Base-by-base conservation (phyloP, 2,329 filamentous ascomycete genomes). In the Fusarium subtropicale region DNA sequence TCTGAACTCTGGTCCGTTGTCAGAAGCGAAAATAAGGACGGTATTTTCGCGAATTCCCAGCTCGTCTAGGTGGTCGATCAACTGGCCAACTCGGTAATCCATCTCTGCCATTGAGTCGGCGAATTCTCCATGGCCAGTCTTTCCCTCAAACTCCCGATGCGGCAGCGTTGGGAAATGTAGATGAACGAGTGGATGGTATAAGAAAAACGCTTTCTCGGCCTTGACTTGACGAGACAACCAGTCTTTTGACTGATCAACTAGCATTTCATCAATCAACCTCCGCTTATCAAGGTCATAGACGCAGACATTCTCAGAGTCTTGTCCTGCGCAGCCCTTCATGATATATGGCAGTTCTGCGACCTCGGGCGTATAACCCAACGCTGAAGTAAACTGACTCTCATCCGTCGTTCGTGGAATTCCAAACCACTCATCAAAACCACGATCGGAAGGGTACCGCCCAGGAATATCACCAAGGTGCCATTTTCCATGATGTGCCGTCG, bases 351-450 rank as follows among this genome's bases (percentile, higher is more conserved):
- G 33, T 57, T 79, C 75, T 1, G 76, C 77, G 0, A 78, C 72
- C n/a, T 79, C 75, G 3, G 77, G 72, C 0, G 71, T 73, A 31
- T 75, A 80, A 1, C 78, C 78, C 5, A 76, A 22, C 1, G 77
- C 71, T 3, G 71, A 76, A 2, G 77, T 79, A 26, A 80, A 79
- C 53, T 79, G 77, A 3, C 70, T 79, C 60, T 80, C 78, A 52
- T 80, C 77, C 1, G 77, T 79, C 0, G 77, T 80, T 9, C 78
- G 58, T 0, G 78, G 78, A 18, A 80, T 80, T 1, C 79, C 78
- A 12, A 75, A 77, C 77, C 78, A 80, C 34, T 80, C 76, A 30
- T 80, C 77, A 26, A 80, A 80, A 0, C 79, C 78, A 3, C 78
- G 56, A 30, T 79, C 78, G 3, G 74, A 77, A 0, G 78, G 78